Evolutionary conservation across 352 stramenopile species (phyloP).

Genomic region (Blastocystis sp.): DNA sequence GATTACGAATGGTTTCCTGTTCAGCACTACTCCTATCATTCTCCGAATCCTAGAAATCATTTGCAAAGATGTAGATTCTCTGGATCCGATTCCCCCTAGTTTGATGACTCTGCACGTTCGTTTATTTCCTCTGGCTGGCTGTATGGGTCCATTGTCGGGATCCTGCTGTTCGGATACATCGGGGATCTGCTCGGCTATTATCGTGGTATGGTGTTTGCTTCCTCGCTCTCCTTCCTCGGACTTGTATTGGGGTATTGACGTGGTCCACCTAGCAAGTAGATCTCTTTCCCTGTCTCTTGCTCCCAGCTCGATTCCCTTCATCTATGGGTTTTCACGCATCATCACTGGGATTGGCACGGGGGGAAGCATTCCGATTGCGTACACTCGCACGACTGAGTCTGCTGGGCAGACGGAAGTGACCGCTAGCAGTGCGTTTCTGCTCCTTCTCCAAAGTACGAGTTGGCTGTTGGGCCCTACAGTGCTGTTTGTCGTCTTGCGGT

Average conservation of each 20-base stretch:
- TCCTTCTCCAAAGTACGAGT: slow-evolving; percentile 13
- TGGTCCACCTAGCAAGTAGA: not conserved
- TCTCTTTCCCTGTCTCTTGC: not conserved
- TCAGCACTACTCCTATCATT: slow-evolving; percentile 44
- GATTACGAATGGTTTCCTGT: slow-evolving; percentile 36
- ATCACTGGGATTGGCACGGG: slow-evolving; percentile 17
- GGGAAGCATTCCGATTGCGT: slow-evolving; percentile 44
- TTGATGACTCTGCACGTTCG: not conserved
- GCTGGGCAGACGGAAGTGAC: not conserved
- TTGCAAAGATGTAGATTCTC: not conserved
- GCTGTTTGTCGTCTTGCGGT: not conserved
- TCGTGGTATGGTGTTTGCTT: slow-evolving; percentile 25
- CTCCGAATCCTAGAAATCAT: not conserved
- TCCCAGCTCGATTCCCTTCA: not conserved
- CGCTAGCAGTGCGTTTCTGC: not conserved
- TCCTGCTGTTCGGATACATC: slow-evolving; percentile 39
- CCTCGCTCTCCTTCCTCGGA: not conserved
- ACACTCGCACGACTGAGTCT: not conserved
- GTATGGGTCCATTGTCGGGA: slow-evolving; percentile 32
- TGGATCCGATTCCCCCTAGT: not conserved
- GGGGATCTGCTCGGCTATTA: slow-evolving; percentile 46
- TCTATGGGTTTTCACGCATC: slow-evolving; percentile 32
- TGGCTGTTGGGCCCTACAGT: not conserved
- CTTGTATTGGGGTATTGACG: not conserved
- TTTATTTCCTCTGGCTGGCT: slow-evolving; percentile 37